Evolutionary conservation across 257 asterid genomes (phyloP), one percentile per base, ranked within the genome.

Genomic region (Datura wrightii): DNA sequence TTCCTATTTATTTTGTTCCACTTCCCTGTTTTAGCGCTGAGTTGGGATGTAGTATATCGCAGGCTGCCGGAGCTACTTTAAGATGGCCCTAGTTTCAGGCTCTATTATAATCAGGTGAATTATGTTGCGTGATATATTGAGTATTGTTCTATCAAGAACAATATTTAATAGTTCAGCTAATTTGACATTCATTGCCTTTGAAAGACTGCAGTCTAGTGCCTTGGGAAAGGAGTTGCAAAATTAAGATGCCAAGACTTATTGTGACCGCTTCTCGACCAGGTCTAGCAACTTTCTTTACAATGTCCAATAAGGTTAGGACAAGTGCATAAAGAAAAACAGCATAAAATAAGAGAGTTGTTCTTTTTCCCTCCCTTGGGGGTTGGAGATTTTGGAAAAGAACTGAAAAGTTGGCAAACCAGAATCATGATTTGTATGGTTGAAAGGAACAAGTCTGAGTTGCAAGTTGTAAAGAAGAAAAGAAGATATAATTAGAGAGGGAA

Each of bases 391-490:
- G 46, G 60, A 44, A 13, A 24, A 50, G 31, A n/a, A 56, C 82
- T 31, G 71, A 56, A 85, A 76, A 53, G 53, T 59, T 53, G 63
- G 65, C 15, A 84, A 79, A 52, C 60, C 59, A 85, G 70, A 85
- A 87, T 70, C 86, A 83, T 83, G 62, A 80, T 69, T 70, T 72
- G 46, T 55, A 67, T 74, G n/a, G 83, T 69, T 83, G 90, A 88
- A 85, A 88, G 90, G 84, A 83, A 88, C 90, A 59, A 37, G 37
- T 85, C 90, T 48, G 18, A 58, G 34, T 60, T 87, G 90, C 89
- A 62, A 81, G 89, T 76, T 62, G 89, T 85, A 84, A 58, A 60
- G 85, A 83, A 80, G 67, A 52, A 79, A 79, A 60, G 84, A 63
- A 53, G 54, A 54, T 10, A 62, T 56, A 36, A 79, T 66, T 76